Base-by-base conservation (phyloP, 2,329 filamentous ascomycete genomes). In the Lecanicillium sp. region DNA sequence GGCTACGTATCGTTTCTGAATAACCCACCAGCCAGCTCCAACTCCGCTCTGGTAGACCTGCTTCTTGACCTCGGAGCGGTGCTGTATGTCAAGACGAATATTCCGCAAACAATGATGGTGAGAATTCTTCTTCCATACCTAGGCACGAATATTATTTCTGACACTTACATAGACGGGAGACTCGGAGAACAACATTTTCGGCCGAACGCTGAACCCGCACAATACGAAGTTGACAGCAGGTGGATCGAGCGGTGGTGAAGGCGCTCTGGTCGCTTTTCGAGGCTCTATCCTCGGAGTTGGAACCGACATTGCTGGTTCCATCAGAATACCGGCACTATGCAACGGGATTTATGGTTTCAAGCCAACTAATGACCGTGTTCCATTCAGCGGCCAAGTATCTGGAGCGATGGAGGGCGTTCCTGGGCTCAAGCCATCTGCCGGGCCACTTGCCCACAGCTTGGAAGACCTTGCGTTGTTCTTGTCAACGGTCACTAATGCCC, bases 171-270 rank as follows among this genome's bases (percentile, higher is more conserved):
- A 56, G 53, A 54, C 53, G 1, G 51, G 48, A 1, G 54, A 56
- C 17, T 52, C 52, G 0, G 43, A 49, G n/a, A 57, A 56, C 46
- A 81, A 83, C 48, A 54, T 79, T 27, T 74, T 72, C 44, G 76
- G 75, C 3, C 66, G 72, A 17, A 71, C 71, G 0, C 55, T 79
- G 25, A 81, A 79, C 47, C 78, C 79, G 0, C 56, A 68, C 37
- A 79, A 79, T 40, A 63, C 72, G 5, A 60, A 64, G 15, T 62
- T 75, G 17, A 74, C 71, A 0, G 69, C 74, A 0, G 79, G 79
- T 5, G 79, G 79, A 5, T 72, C 67, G 4, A 74, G 72, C 20
- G 79, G 79, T 3, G 79, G 79, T 32, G 79, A 83, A 50, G 69
- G 69, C 4, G 78, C 78, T 1, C 60, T 82, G 6, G 66, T 83